Conservation (phyloP, 2,329 filamentous ascomycete genomes). For the Paracoccidioides lutzii region DNA sequence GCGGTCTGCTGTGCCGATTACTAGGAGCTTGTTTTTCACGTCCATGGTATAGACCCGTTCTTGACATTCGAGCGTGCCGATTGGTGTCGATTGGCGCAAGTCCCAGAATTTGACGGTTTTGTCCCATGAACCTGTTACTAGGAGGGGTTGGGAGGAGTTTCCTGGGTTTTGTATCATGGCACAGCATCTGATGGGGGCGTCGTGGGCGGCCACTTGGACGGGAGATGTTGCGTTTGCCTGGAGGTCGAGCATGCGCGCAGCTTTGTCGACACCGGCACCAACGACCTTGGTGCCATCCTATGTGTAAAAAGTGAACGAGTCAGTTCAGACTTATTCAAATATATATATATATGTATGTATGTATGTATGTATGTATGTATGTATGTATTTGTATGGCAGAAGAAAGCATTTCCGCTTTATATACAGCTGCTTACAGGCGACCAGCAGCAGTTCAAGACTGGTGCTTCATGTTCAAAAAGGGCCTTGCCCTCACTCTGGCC, state of each 20-base stretch:
- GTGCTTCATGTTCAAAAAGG: constrained; percentile 71
- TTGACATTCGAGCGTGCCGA: constrained; percentile 35
- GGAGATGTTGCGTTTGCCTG: constrained; percentile 40
- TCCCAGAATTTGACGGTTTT: constrained; percentile 47
- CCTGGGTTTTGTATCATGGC: constrained; percentile 58
- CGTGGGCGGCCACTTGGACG: constrained; percentile 69
- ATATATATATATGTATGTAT: neutral
- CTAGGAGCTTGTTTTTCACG: constrained; percentile 72
- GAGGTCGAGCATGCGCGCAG: constrained; percentile 77
- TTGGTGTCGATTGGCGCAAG: constrained; percentile 35
- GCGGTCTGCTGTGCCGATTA: constrained; percentile 84
- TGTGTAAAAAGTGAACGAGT: constrained; percentile 4
- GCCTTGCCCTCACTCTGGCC: constrained; percentile 77
- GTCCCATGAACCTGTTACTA: constrained; percentile 68
- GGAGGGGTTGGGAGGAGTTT: constrained; percentile 49
- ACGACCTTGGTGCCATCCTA: constrained; percentile 85
- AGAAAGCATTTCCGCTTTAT: too few relatives aligned
- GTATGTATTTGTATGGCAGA: too few relatives aligned
- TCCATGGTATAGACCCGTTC: constrained; percentile 73
- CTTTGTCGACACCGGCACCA: constrained; percentile 82
- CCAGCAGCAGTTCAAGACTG: constrained; percentile 76
- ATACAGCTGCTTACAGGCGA: constrained; percentile 55
- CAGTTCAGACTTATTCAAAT: neutral
- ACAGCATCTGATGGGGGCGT: constrained; percentile 65
- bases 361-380: too few relatives aligned